phyloP scores from a whole-genome alignment of 495 filamentous ascomycete genomes.

The Hyaloscypha bicolor region DNA sequence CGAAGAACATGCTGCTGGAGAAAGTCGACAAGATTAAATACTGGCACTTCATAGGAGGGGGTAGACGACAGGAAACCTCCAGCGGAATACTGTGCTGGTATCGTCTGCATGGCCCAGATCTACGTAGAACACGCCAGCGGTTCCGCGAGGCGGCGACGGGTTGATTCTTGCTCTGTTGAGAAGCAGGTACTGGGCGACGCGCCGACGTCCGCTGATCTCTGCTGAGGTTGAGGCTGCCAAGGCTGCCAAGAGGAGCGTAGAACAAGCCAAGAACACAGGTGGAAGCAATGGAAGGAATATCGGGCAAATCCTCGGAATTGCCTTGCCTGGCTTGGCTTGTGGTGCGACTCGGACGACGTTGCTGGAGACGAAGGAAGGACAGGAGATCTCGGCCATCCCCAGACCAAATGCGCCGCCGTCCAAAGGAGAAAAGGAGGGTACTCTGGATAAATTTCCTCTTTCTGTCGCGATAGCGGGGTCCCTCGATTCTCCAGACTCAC shows the following conservation, averaged over 20 bases:
- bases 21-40: neutral
- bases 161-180: too few species aligned
- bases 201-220: too few species aligned
- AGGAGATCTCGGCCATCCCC: neutral
- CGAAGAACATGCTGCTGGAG: too few species aligned
- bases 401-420: neutral
- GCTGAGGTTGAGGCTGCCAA: neutral
- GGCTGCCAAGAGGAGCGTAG: constrained; percentile 9
- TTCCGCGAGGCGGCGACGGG: too few species aligned
- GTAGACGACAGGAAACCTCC: neutral
- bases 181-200: too few species aligned
- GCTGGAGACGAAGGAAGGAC: neutral
- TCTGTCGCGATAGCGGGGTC: neutral
- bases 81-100: neutral
- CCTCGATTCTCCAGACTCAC: neutral
- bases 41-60: neutral
- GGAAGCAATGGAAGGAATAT: neutral
- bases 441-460: too few species aligned
- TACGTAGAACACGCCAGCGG: too few species aligned
- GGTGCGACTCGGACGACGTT: neutral
- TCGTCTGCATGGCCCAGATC: too few species aligned
- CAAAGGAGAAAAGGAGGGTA: neutral
- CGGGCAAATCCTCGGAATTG: neutral
- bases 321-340: neutral
- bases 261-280: constrained; percentile 7